phyloP scores from a whole-genome alignment of 805 yeast species.

The Ogataea paraovalis region DNA sequence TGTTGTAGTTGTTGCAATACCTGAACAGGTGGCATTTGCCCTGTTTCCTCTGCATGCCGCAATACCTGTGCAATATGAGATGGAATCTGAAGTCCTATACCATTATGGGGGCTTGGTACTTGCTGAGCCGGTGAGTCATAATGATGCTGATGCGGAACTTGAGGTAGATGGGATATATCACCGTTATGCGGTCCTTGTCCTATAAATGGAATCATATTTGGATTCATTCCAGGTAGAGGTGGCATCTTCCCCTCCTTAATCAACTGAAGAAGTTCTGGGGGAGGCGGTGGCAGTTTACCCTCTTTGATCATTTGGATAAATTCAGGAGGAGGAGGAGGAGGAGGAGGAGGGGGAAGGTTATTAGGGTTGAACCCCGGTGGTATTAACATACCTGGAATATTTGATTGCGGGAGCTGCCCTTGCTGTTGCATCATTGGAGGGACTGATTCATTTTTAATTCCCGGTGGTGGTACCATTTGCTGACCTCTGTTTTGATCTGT shows the following conservation, averaged over 20 bases:
- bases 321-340: conserved; percentile 11
- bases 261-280: conserved; percentile 25
- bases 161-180: neutral
- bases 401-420: neutral
- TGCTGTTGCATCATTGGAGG: conserved; percentile 6
- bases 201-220: conserved; percentile 8
- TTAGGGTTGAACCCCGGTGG: conserved; percentile 5
- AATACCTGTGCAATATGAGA: neutral
- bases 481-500: neutral
- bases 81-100: neutral
- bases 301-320: conserved; percentile 6
- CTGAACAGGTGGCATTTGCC: conserved; percentile 18
- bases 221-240: conserved; percentile 21
- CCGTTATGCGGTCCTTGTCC: neutral
- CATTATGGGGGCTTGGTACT: neutral
- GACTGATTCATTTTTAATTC: neutral
- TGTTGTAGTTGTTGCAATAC: conserved; percentile 6
- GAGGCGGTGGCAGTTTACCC: conserved; percentile 24
- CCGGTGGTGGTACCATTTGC: neutral
- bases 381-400: neutral
- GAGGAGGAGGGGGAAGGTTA: conserved; percentile 6
- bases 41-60: conserved; percentile 14
- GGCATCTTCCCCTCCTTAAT: conserved; percentile 28
- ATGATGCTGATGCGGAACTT: neutral
- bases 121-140: neutral